Evolutionary conservation across 2,329 filamentous ascomycete species (phyloP).

Genomic region (Endocalyx cinctus): DNA sequence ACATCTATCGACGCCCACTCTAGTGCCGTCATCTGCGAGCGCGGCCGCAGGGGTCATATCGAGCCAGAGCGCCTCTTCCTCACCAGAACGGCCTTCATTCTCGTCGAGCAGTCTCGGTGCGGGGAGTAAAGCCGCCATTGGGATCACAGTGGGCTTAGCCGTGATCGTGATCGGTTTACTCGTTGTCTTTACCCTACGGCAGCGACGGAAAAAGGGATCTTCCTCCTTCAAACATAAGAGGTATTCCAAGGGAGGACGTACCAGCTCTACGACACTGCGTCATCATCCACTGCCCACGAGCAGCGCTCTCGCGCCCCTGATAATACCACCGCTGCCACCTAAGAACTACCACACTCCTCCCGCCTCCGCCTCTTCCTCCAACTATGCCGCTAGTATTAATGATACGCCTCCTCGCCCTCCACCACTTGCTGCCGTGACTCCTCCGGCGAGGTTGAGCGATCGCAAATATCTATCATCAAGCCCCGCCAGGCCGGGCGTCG

Average conservation of each 20-base stretch:
- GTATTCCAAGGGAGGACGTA: too few relatives aligned
- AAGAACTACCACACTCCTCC: too few relatives aligned
- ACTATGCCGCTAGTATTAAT: too few relatives aligned
- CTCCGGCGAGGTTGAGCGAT: slow-evolving; percentile 44
- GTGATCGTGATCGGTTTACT: slow-evolving; percentile 33
- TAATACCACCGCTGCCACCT: too few relatives aligned
- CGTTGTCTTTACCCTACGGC: slow-evolving; percentile 32
- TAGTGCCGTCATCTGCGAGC: not conserved
- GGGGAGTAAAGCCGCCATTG: slow-evolving; percentile 41
- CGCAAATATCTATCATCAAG: slow-evolving; percentile 31
- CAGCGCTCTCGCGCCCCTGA: slow-evolving; percentile 38
- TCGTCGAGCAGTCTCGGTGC: slow-evolving; percentile 32
- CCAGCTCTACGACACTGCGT: slow-evolving; percentile 19
- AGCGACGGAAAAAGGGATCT: slow-evolving; percentile 19
- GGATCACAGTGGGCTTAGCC: slow-evolving; percentile 35
- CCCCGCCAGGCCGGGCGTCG: slow-evolving; percentile 5
- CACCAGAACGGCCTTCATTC: too few relatives aligned
- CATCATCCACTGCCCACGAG: too few relatives aligned
- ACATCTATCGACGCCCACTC: not conserved
- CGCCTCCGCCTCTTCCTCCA: slow-evolving; percentile 22
- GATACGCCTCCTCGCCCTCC: too few relatives aligned
- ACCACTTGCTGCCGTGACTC: slow-evolving; percentile 32
- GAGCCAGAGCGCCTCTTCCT: too few relatives aligned
- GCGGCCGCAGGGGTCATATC: slow-evolving; percentile 4
- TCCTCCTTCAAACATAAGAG: slow-evolving; percentile 19